Evolutionary conservation across 306 rosid genomes (phyloP).

Genomic region (Adenanthera pavonina): DNA sequence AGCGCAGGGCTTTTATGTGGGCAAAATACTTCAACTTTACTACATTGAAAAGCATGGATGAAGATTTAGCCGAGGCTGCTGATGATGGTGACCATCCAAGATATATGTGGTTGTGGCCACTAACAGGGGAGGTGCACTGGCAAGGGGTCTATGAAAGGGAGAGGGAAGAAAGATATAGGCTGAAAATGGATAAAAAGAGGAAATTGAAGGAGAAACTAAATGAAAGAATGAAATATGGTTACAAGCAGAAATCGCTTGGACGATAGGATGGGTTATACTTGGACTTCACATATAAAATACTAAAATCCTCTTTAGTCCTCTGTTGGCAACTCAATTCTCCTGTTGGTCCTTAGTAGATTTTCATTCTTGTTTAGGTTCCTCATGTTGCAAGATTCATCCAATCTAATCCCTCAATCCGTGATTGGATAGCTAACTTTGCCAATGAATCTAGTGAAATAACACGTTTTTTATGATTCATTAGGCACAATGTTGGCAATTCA

Average conservation of each 20-base stretch:
- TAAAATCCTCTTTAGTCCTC: background rate
- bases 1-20: slow-evolving; percentile 80
- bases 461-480: background rate
- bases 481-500: background rate
- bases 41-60: slow-evolving; percentile 89
- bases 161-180: slow-evolving; percentile 90
- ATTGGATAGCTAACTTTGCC: background rate
- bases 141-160: slow-evolving; percentile 92
- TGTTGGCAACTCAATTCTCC: background rate
- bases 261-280: slow-evolving; percentile 50
- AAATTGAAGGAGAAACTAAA: slow-evolving; percentile 71
- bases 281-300: slow-evolving; percentile 26
- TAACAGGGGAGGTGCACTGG: slow-evolving; percentile 96
- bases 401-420: background rate
- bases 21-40: slow-evolving; percentile 73
- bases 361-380: background rate
- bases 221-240: slow-evolving; percentile 81
- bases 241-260: slow-evolving; percentile 90
- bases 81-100: slow-evolving; percentile 83
- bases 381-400: background rate
- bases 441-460: background rate
- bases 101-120: slow-evolving; percentile 86
- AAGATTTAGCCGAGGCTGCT: slow-evolving; percentile 91
- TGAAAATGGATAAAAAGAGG: slow-evolving; percentile 96
- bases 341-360: background rate